Percentiles rank a stretch among this genome's conserved stretches.
These are phyloP conservation scores for Ophiocordyceps camponoti-saundersi DNA, from an alignment of 2,329 filamentous ascomycete genomes.

Conservation along the genomic window DNA sequence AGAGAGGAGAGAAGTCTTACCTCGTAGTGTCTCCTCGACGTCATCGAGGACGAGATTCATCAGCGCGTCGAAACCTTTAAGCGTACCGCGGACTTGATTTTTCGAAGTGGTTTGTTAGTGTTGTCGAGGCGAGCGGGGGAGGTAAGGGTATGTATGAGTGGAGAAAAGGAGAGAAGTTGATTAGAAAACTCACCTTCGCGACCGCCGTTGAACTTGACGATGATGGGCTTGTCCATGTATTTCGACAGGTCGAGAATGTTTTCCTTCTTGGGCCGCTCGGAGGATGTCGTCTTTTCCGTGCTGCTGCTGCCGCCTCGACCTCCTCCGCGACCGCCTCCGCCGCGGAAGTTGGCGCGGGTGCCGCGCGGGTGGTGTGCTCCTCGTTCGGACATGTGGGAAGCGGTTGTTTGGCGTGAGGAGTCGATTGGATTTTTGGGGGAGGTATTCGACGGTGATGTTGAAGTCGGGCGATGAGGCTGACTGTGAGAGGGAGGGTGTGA, in stretches of 20 bases:
- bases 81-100: slow-evolving; percentile 33
- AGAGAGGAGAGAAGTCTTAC: slow-evolving; percentile 27
- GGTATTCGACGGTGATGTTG: no score
- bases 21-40: slow-evolving; percentile 76
- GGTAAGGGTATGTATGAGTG: no score
- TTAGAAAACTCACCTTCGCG: slow-evolving; percentile 51
- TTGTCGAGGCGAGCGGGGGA: no score
- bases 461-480: no score
- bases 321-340: slow-evolving; percentile 28
- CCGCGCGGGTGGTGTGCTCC: slow-evolving; percentile 25
- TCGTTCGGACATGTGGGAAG: slow-evolving; percentile 30
- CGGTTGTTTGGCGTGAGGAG: no score
- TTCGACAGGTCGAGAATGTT: slow-evolving; percentile 91
- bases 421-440: no score
- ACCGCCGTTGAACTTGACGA: slow-evolving; percentile 92
- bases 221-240: slow-evolving; percentile 94
- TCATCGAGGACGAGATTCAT: slow-evolving; percentile 98
- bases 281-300: slow-evolving; percentile 18
- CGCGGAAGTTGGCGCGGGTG: slow-evolving; percentile 20
- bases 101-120: no score
- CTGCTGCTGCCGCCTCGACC: slow-evolving; percentile 21
- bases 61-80: slow-evolving; percentile 92
- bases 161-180: background rate
- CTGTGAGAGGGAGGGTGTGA: no score
- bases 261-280: slow-evolving; percentile 87